phyloP scores from a whole-genome alignment of 805 yeast species.

The Nakazawaea populi region DNA sequence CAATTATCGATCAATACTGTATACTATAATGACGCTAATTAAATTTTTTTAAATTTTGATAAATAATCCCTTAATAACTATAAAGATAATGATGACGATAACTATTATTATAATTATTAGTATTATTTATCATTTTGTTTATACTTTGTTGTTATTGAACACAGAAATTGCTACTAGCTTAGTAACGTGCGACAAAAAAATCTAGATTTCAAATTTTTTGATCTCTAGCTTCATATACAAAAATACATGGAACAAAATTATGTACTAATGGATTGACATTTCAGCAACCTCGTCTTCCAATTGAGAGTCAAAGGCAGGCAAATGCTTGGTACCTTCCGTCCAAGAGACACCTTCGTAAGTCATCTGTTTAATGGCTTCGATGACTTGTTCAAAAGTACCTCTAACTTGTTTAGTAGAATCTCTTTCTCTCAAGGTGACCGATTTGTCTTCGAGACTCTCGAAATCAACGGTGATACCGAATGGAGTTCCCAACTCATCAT shows the following conservation, averaged over 20 bases:
- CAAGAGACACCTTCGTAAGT: slow-evolving; percentile 73
- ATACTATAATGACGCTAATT: not conserved
- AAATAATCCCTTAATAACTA: too few relatives aligned
- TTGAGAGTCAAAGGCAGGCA: slow-evolving; percentile 71
- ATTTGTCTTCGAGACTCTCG: slow-evolving; percentile 80
- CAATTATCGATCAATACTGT: not conserved
- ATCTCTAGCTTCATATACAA: not conserved
- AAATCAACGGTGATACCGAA: slow-evolving; percentile 97
- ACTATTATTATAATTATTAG: not conserved
- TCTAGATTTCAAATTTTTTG: too few relatives aligned
- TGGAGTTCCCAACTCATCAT: slow-evolving; percentile 98
- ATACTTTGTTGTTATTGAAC: too few relatives aligned
- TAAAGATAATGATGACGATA: too few relatives aligned
- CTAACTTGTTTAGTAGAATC: slow-evolving; percentile 96
- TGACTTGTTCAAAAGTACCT: slow-evolving; percentile 71
- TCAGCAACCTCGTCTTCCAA: slow-evolving; percentile 30
- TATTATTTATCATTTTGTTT: too few relatives aligned
- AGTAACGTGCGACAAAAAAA: too few relatives aligned
- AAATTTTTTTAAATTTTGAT: too few relatives aligned
- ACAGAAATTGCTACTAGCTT: too few relatives aligned
- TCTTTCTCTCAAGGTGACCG: slow-evolving; percentile 95
- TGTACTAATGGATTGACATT: slow-evolving; percentile 4
- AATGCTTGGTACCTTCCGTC: slow-evolving; percentile 76
- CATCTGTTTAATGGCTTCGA: slow-evolving; percentile 66
- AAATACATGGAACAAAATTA: not conserved